These are phyloP conservation scores for Epichloe hybrida DNA, from an alignment of 2,329 filamentous ascomycete species.

Conservation along the genomic window DNA sequence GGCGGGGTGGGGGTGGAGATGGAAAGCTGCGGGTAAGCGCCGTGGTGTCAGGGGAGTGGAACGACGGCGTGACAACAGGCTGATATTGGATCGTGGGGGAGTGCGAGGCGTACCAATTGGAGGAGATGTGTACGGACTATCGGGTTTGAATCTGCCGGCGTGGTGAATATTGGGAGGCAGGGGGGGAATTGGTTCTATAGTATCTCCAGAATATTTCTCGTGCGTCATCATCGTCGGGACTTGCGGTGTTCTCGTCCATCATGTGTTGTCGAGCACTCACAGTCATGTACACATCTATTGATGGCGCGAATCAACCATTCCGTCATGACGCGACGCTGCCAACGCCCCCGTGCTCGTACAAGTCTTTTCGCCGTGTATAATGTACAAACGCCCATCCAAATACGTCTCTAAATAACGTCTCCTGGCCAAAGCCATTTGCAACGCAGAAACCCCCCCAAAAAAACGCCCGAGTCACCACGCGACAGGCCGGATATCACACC, in stretches of 20 bases:
- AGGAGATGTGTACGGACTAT: too few species aligned
- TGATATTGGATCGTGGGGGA: too few species aligned
- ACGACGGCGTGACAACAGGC: too few species aligned
- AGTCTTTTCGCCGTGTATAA: background rate
- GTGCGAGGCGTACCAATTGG: too few species aligned
- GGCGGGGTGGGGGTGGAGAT: too few species aligned
- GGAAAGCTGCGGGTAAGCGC: too few species aligned
- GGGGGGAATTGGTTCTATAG: background rate
- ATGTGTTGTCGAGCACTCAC: too few species aligned
- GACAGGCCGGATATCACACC: background rate
- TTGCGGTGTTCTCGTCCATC: too few species aligned
- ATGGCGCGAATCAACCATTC: background rate
- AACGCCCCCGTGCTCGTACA: background rate
- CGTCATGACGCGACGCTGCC: background rate
- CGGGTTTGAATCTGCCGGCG: too few species aligned
- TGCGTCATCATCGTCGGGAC: background rate
- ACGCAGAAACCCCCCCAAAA: background rate
- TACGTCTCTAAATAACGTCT: too few species aligned
- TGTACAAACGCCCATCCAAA: background rate
- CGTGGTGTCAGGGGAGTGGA: background rate
- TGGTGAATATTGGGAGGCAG: too few species aligned
- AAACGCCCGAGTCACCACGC: background rate
- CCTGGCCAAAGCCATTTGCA: background rate
- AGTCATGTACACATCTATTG: background rate
- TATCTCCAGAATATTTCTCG: background rate